These are phyloP conservation scores for Fulvia fulva DNA, from an alignment of 2,329 filamentous ascomycete genomes.

Conservation along the genomic window DNA sequence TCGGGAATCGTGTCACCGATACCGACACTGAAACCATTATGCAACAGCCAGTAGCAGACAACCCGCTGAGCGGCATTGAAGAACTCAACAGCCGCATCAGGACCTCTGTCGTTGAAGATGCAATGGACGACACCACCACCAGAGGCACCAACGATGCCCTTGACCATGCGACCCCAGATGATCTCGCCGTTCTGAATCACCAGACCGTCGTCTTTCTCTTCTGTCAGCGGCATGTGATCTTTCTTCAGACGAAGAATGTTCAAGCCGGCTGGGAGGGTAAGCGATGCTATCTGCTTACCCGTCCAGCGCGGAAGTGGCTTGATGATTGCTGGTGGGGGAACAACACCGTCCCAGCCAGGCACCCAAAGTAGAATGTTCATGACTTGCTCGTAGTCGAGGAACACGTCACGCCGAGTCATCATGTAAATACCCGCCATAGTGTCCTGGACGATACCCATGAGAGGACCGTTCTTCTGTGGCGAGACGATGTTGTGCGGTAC, in stretches of 20 bases:
- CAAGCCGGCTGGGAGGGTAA: constrained; percentile 83
- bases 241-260: constrained; percentile 56
- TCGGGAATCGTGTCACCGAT: constrained; percentile 98
- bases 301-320: constrained; percentile 94
- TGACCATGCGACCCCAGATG: constrained; percentile 84
- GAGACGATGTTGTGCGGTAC: constrained; percentile 99
- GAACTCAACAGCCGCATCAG: constrained; percentile 82
- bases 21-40: constrained; percentile 95
- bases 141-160: constrained; percentile 90
- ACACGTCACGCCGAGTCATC: constrained; percentile 86
- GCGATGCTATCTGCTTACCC: constrained; percentile 93
- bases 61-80: constrained; percentile 94
- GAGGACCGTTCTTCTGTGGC: constrained; percentile 88
- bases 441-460: constrained; percentile 99
- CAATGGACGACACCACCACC: constrained; percentile 91
- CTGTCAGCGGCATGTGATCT: constrained; percentile 28
- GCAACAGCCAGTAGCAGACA: constrained; percentile 94
- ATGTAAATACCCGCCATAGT: constrained; percentile 96
- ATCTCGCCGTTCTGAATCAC: constrained; percentile 83
- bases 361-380: constrained; percentile 99
- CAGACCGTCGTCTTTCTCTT: constrained; percentile 58
- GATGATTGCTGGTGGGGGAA: constrained; percentile 87
- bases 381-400: constrained; percentile 82
- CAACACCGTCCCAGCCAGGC: constrained; percentile 92
- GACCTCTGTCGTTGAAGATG: constrained; percentile 91